Conservation (phyloP, 352 stramenopile genomes). For the Globisporangium cederbergense region DNA sequence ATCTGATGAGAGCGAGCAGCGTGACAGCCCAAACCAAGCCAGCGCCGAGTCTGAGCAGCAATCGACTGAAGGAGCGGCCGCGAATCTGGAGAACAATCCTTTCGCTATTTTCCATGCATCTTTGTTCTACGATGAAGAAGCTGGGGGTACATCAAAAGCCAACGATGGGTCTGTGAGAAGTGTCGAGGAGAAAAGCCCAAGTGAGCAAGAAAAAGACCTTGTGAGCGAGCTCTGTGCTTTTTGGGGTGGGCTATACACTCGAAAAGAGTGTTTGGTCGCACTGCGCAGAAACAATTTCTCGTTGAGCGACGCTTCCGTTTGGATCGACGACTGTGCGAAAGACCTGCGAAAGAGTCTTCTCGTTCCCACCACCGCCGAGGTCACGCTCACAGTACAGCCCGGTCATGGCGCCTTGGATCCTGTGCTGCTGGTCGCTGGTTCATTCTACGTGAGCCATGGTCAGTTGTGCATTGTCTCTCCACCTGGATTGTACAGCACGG, state of each 20-base stretch:
- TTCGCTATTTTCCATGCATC: slow-evolving; percentile 35
- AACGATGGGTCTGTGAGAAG: not conserved
- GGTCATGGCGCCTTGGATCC: slow-evolving; percentile 50
- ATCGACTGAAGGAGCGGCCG: not conserved
- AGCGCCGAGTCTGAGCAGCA: slow-evolving; percentile 4
- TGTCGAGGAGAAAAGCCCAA: not conserved
- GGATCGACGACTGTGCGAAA: slow-evolving; percentile 40
- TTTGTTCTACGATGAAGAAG: slow-evolving; percentile 28
- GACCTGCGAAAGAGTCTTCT: slow-evolving; percentile 44
- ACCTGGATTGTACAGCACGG: slow-evolving; percentile 46
- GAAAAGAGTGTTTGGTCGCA: slow-evolving; percentile 57
- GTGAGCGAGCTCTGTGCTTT: slow-evolving; percentile 43
- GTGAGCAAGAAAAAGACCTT: slow-evolving; percentile 23
- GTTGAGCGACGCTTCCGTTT: slow-evolving; percentile 38
- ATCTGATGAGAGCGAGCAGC: not conserved
- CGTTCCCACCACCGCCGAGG: slow-evolving; percentile 32
- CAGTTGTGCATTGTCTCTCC: slow-evolving; percentile 67
- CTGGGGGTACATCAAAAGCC: slow-evolving; percentile 15
- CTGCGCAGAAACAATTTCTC: slow-evolving; percentile 41
- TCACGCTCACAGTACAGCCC: slow-evolving; percentile 28
- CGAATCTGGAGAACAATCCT: slow-evolving; percentile 22
- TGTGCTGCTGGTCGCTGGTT: slow-evolving; percentile 68
- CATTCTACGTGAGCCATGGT: slow-evolving; percentile 56
- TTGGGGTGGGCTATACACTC: slow-evolving; percentile 61
- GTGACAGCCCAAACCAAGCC: not conserved